A percentile compares a stretch with the other conserved stretches of the same genome.
Evolutionary conservation across 75 land plant species (phyloP).

Genomic region (Picea sitchensis): DNA sequence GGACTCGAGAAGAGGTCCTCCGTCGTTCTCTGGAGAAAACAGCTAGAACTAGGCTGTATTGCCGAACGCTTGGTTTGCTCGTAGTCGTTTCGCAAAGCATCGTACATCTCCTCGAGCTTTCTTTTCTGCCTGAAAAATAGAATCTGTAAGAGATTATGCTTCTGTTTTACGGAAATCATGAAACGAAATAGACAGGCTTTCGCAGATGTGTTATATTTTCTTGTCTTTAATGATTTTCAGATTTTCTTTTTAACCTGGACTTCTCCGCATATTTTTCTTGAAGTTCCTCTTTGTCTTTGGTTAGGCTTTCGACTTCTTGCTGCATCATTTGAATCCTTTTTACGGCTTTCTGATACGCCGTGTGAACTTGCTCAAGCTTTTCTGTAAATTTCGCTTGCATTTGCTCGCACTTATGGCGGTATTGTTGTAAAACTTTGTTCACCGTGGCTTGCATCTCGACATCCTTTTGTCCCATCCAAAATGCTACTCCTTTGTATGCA

Average conservation of each 20-base stretch:
- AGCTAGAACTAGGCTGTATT: conserved; percentile 47
- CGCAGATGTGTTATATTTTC: too few relatives aligned
- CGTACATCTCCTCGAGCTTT: conserved; percentile 99
- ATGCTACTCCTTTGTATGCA: conserved; percentile 89
- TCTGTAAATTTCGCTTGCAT: conserved; percentile 84
- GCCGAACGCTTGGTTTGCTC: conserved; percentile 75
- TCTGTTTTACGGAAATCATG: not conserved
- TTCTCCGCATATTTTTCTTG: conserved; percentile 96
- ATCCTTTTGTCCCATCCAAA: conserved; percentile 93
- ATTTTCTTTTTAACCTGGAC: conserved; percentile 48
- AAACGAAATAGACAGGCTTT: too few relatives aligned
- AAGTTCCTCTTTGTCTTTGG: conserved; percentile 88
- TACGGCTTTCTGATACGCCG: conserved; percentile 85
- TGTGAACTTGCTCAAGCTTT: conserved; percentile 76
- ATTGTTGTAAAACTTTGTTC: conserved; percentile 72
- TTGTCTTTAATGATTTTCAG: too few relatives aligned
- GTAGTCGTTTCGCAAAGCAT: conserved; percentile 74
- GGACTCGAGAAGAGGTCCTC: conserved; percentile 55
- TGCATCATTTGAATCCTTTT: conserved; percentile 81
- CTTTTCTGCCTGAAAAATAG: conserved; percentile 81
- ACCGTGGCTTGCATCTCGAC: conserved; percentile 85
- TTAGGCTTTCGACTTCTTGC: conserved; percentile 69
- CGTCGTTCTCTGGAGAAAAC: conserved; percentile 40
- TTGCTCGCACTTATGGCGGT: conserved; percentile 75
- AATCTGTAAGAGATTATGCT: not conserved